Base-by-base conservation (phyloP, 176 grass and related monocot species). In the Zoysia pacifica region DNA sequence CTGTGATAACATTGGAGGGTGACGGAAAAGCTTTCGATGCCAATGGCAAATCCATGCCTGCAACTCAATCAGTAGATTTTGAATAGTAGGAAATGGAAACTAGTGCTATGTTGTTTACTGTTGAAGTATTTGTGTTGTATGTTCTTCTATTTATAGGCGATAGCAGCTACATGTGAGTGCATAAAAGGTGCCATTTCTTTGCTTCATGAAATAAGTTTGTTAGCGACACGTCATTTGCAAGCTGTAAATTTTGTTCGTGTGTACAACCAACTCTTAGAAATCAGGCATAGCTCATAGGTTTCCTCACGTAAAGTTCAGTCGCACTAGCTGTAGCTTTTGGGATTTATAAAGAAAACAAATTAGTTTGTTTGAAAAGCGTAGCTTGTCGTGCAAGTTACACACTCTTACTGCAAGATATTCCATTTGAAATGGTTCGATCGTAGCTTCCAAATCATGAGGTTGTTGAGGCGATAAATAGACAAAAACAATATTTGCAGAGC, bases 1-100 rank as follows among this genome's bases (percentile, higher is more conserved):
- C 67, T 0, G 5, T 0, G 9, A 38, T 52, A 48, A 5, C 20
- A 65, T 28, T 54, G 1, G 65, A 85, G 73, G 67, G 67, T 6
- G 72, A 75, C 9, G 65, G 42, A 7, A 58, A 72, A 44, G 42
- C 14, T 76, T 85, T 85, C 38, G 87, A 87, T 70, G 86, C 81
- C 55, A 88, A 80, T 63, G 63, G 75, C 12, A 84, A 18, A 55
- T 88, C 64, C 86, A 88, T 88, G 39, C 16, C 9, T 48, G 35
- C 42, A 66, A 36, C 9, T 64, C 9, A 77, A 51, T 4, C 37
- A 28, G 28, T 28, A 48, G 2, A 74, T 13, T 28, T 2, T 4
- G 56, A 65, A 5, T 3, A n/a, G 48, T 43, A 72, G 9, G 4
- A 3, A 78, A 47, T 44, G 11, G 0, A 83, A 67, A 7, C 15